Conservation (phyloP, 306 rosid genomes). For the Vigna nakashimae region DNA sequence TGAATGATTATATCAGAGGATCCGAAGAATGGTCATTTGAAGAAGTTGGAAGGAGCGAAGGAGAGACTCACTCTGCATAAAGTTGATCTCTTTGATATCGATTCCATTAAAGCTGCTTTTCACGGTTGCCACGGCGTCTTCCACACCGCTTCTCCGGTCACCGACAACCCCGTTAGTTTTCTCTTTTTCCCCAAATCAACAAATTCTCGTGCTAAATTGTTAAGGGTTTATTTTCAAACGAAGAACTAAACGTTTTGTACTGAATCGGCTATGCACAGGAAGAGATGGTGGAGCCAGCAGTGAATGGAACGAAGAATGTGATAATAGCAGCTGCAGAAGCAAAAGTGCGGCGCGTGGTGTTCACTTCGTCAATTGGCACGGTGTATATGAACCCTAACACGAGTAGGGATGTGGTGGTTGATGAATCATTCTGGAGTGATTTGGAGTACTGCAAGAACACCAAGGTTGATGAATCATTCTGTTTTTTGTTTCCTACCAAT, state of each 20-base stretch:
- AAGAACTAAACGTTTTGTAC: too few species aligned
- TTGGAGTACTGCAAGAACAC: slow-evolving; percentile 92
- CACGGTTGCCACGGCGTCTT: slow-evolving; percentile 79
- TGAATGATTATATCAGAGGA: slow-evolving; percentile 53
- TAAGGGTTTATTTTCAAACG: too few species aligned
- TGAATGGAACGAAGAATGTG: slow-evolving; percentile 76
- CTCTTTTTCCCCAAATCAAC: neutral
- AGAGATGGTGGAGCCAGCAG: slow-evolving; percentile 81
- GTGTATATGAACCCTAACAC: slow-evolving; percentile 82
- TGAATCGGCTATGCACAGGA: slow-evolving; percentile 45
- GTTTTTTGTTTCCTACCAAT: neutral
- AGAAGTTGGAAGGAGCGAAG: slow-evolving; percentile 76
- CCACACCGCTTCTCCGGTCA: slow-evolving; percentile 88
- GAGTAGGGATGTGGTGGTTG: slow-evolving; percentile 66
- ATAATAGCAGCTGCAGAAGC: slow-evolving; percentile 75
- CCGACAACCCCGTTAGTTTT: slow-evolving; percentile 76
- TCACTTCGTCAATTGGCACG: slow-evolving; percentile 94
- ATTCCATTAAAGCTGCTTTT: slow-evolving; percentile 63
- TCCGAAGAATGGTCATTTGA: slow-evolving; percentile 80
- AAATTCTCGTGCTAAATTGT: neutral
- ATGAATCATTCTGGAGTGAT: slow-evolving; percentile 91
- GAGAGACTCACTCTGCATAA: slow-evolving; percentile 70
- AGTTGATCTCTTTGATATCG: slow-evolving; percentile 76
- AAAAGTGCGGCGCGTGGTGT: slow-evolving; percentile 77
- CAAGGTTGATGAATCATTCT: slow-evolving; percentile 48